Evolutionary conservation across 2,329 filamentous ascomycete species (phyloP), one percentile per base, ranked within the genome.

Genomic region (Trichophaea hybrida): DNA sequence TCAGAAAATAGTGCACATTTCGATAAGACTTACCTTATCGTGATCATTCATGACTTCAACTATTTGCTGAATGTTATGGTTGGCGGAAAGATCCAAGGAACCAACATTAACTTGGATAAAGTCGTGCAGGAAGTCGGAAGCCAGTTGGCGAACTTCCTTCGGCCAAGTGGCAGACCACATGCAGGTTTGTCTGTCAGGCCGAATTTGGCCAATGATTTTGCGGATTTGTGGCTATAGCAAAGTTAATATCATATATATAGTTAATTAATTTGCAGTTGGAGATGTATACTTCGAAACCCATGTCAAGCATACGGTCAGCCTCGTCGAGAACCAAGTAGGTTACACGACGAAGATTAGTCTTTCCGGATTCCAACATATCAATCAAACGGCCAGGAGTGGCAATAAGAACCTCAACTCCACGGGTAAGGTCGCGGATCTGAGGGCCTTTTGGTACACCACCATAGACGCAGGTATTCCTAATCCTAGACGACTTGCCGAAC

Each of bases 51-150:
- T 81, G 44, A 97, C 82, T 70, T 95, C 90, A 10, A 98, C 88
- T 62, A 94, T 80, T 71, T 98, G 93, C 1, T 87, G 91, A 68
- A 98, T 96, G 73, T 93, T 88, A 77, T 97, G 91, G 78, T 98
- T 98, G 76, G 93, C 93, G 70, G 93, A 88, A 58, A 98, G 80
- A 68, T 97, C 93, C 80, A 95, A 82, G 62, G 93, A 97, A 66
- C 93, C 93, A 15, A 98, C 90, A 0, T 97, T 97, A 76, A 97
- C 93, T 76, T 98, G 93, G 69, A 97, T 97, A 75, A 93, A 97
- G 73, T 98, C 86, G 69, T 86, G 84, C 70, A 95, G 75, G 0
- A 89, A 86, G 72, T 97, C 96, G 63, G 91, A 86, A 24, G 89
- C 93, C 53, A 97, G 79, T 72, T 90, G 86, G 71, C 95, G 88